Evolutionary conservation across 2,329 filamentous ascomycete species (phyloP).

Genomic region (Phialophora tarda): DNA sequence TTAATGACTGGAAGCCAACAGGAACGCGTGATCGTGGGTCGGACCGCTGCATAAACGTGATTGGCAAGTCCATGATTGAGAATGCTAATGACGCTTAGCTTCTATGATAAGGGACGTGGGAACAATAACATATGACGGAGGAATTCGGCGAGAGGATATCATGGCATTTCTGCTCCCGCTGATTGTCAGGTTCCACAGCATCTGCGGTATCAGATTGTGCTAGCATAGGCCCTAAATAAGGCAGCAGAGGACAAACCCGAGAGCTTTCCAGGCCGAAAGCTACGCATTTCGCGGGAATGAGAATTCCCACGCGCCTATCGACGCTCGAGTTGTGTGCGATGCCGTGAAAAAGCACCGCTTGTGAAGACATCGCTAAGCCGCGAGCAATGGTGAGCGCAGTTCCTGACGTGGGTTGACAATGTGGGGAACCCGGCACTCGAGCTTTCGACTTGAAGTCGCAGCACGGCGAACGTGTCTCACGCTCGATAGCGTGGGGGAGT

Average conservation of each 20-base stretch:
- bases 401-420: slow-evolving; percentile 15
- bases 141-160: slow-evolving; percentile 1
- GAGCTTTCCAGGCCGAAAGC: neutral
- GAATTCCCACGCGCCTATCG: neutral
- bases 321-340: slow-evolving; percentile 6
- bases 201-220: neutral
- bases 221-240: neutral
- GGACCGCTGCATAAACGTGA: slow-evolving; percentile 24
- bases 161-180: slow-evolving; percentile 6
- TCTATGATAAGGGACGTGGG: slow-evolving; percentile 25
- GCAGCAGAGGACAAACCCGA: neutral
- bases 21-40: slow-evolving; percentile 18
- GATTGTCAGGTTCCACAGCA: slow-evolving; percentile 11
- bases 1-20: neutral
- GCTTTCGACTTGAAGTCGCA: slow-evolving; percentile 1
- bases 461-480: slow-evolving; percentile 17
- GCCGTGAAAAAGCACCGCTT: neutral
- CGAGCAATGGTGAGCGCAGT: neutral
- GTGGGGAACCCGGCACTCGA: slow-evolving; percentile 13
- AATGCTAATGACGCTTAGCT: slow-evolving; percentile 8
- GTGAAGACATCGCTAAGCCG: neutral
- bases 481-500: slow-evolving; percentile 30
- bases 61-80: slow-evolving; percentile 16
- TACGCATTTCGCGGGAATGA: neutral
- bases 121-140: neutral